phyloP scores from a whole-genome alignment of 1,284 basidiomycete species.

The Rhizoctonia solani region DNA sequence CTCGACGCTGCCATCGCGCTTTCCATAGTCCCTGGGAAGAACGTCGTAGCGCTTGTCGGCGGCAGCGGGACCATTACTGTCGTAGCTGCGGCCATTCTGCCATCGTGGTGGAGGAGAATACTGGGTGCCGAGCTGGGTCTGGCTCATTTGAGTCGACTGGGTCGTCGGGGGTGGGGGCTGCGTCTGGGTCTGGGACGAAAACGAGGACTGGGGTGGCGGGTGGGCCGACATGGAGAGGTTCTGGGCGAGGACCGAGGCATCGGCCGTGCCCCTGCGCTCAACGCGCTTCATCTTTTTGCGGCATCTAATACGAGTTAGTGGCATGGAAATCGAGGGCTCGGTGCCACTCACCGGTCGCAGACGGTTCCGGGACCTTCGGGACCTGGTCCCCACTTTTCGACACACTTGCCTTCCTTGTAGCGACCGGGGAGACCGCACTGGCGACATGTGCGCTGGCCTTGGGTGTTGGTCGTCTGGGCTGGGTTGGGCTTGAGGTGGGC shows the following conservation, averaged over 20 bases:
- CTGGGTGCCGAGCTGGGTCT: slow-evolving; percentile 31
- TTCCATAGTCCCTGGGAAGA: neutral
- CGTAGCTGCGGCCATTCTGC: neutral
- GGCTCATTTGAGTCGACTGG: neutral
- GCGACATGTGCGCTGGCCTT: slow-evolving; percentile 72
- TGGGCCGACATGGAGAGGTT: neutral
- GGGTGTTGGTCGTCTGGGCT: slow-evolving; percentile 54
- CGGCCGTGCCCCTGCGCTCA: slow-evolving; percentile 58
- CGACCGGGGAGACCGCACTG: slow-evolving; percentile 69
- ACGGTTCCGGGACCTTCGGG: slow-evolving; percentile 81
- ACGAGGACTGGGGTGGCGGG: neutral
- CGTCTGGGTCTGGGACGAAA: slow-evolving; percentile 8
- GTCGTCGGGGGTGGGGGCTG: too few species aligned
- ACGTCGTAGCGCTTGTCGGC: slow-evolving; percentile 28
- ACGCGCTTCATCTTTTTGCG: slow-evolving; percentile 85
- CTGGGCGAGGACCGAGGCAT: slow-evolving; percentile 30
- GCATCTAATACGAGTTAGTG: slow-evolving; percentile 52
- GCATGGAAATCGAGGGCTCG: slow-evolving; percentile 19
- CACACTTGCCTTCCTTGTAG: slow-evolving; percentile 82
- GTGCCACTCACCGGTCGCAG: slow-evolving; percentile 70
- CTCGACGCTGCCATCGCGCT: neutral
- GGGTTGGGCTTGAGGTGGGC: slow-evolving; percentile 16
- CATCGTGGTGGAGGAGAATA: slow-evolving; percentile 19
- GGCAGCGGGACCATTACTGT: slow-evolving; percentile 6
- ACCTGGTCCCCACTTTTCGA: slow-evolving; percentile 85